phyloP scores from a whole-genome alignment of 2,329 filamentous ascomycete species.

The Rachicladosporium sp. region DNA sequence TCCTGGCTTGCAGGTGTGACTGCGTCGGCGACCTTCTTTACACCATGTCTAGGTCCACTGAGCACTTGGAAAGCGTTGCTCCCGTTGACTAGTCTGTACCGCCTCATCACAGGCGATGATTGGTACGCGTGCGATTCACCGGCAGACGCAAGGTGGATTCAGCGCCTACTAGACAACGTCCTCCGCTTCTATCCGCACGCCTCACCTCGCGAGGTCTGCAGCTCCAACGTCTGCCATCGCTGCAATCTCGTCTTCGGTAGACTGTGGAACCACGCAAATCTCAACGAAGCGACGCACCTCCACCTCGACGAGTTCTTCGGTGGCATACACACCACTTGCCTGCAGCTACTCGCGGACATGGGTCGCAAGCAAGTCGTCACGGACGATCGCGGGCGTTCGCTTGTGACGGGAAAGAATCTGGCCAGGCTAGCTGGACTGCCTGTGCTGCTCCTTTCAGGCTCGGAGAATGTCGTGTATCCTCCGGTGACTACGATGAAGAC shows the following conservation, averaged over 20 bases:
- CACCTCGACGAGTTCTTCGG: constrained; percentile 51
- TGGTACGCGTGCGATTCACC: constrained; percentile 39
- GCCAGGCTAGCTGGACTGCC: not conserved
- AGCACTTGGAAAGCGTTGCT: constrained; percentile 38
- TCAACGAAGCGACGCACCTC: constrained; percentile 53
- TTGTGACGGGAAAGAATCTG: constrained; percentile 1
- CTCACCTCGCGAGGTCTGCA: constrained; percentile 45
- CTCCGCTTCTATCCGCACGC: constrained; percentile 45
- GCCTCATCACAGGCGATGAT: constrained; percentile 37
- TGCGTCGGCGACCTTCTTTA: constrained; percentile 36
- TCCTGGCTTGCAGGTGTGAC: constrained; percentile 48
- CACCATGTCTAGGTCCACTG: not conserved
- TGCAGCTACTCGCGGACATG: constrained; percentile 46
- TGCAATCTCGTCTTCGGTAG: constrained; percentile 47
- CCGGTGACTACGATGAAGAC: constrained; percentile 11
- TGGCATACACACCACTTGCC: constrained; percentile 48
- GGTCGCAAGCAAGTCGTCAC: constrained; percentile 22
- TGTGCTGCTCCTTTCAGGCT: no score
- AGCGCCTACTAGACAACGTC: no score
- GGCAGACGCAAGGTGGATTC: constrained; percentile 38
- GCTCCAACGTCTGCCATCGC: constrained; percentile 49
- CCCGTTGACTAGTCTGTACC: constrained; percentile 37
- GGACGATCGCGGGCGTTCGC: not conserved
- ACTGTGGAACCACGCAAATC: constrained; percentile 51
- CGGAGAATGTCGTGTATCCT: no score